Evolutionary conservation across 352 stramenopile species (phyloP).

Genomic region (Aphanomyces invadans): DNA sequence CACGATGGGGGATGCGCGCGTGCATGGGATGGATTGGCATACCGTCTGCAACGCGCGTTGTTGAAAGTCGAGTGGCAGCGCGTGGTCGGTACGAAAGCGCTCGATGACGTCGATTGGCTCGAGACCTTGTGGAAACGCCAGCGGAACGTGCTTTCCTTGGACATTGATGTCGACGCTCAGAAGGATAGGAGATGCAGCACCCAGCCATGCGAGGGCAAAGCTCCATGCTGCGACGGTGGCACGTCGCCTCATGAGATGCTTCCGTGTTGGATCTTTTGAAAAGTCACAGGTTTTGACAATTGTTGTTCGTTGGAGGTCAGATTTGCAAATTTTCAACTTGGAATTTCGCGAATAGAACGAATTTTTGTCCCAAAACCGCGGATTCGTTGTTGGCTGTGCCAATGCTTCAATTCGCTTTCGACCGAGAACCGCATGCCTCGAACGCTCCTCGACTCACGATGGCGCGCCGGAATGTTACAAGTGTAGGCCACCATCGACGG

Average conservation of each 20-base stretch:
- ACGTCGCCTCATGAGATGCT: neutral
- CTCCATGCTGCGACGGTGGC: neutral
- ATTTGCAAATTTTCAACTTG: no score
- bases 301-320: no score
- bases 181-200: neutral
- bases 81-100: slow-evolving; percentile 35
- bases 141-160: neutral
- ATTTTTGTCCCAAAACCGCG: no score
- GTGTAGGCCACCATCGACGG: no score
- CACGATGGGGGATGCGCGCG: slow-evolving; percentile 33
- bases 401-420: no score
- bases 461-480: no score
- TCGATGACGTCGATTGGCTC: slow-evolving; percentile 53
- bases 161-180: slow-evolving; percentile 2
- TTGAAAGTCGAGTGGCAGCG: slow-evolving; percentile 34
- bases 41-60: slow-evolving; percentile 37
- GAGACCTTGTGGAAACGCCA: neutral
- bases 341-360: no score
- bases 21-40: slow-evolving; percentile 37
- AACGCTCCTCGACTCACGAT: no score
- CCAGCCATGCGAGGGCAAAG: neutral
- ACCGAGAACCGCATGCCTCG: no score
- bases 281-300: no score
- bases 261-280: neutral
- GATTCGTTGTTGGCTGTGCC: no score